Evolutionary conservation across 805 yeast species (phyloP).

Genomic region (Starmerella cellae): DNA sequence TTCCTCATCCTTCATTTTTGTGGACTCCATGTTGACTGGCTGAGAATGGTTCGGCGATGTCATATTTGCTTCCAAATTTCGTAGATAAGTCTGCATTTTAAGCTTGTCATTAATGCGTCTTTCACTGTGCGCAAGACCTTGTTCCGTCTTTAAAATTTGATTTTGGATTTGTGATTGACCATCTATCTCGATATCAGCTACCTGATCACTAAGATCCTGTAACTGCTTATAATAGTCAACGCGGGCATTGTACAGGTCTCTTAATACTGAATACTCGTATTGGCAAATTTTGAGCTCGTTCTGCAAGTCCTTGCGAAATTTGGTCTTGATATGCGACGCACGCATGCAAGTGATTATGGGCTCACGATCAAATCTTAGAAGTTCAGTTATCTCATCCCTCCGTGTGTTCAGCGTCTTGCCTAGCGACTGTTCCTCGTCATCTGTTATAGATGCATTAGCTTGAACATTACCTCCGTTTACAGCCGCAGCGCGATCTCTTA

Average conservation of each 20-base stretch:
- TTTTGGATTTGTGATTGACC: constrained; percentile 20
- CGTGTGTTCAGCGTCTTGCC: constrained; percentile 18
- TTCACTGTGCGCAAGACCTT: constrained; percentile 12
- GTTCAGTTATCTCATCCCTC: constrained; percentile 16
- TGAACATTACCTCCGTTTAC: constrained; percentile 28
- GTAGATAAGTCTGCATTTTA: constrained; percentile 22
- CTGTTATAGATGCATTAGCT: background rate
- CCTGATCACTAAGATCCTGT: constrained; percentile 76
- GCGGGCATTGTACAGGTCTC: constrained; percentile 63
- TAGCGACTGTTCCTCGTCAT: constrained; percentile 19
- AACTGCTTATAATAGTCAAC: constrained; percentile 71
- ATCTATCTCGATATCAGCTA: constrained; percentile 37
- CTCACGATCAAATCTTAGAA: constrained; percentile 2
- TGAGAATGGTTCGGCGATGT: no score
- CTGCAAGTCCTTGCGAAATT: constrained; percentile 24
- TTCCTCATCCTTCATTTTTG: background rate
- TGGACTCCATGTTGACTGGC: no score
- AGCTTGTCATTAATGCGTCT: constrained; percentile 1
- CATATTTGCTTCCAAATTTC: constrained; percentile 10
- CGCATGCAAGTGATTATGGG: constrained; percentile 4
- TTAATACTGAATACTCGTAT: constrained; percentile 38
- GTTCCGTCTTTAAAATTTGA: constrained; percentile 19
- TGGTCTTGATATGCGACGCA: background rate
- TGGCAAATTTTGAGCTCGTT: constrained; percentile 32
- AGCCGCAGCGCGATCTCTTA: constrained; percentile 32